These are phyloP conservation scores for Balamuthia mandrillaris DNA, from an alignment of 208 protist genomes.

Conservation along the genomic window DNA sequence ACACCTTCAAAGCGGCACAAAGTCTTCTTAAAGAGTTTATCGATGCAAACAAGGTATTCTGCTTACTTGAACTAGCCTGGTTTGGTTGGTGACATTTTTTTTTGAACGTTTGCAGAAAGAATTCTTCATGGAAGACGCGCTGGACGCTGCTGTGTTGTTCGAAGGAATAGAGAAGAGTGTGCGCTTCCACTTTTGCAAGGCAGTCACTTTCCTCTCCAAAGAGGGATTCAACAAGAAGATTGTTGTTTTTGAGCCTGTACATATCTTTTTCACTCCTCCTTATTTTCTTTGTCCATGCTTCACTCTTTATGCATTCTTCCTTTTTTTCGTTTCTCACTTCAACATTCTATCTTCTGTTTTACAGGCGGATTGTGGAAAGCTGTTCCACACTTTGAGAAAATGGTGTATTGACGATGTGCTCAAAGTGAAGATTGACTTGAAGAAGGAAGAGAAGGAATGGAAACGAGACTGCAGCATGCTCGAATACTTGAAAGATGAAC, in stretches of 20 bases:
- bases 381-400: neutral
- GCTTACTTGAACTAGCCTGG: neutral
- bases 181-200: slow-evolving; percentile 21
- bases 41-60: neutral
- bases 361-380: neutral
- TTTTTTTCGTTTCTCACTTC: too few relatives aligned
- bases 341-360: too few relatives aligned
- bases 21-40: slow-evolving; percentile 24
- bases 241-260: slow-evolving; percentile 14
- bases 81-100: neutral
- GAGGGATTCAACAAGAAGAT: neutral
- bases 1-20: neutral
- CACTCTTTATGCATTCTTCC: too few relatives aligned
- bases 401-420: slow-evolving; percentile 21
- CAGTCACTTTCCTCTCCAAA: neutral
- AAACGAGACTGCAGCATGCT: too few relatives aligned
- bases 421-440: slow-evolving; percentile 26
- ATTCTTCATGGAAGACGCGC: slow-evolving; percentile 2
- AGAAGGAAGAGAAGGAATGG: slow-evolving; percentile 44
- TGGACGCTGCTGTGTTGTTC: slow-evolving; percentile 1
- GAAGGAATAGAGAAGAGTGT: neutral
- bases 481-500: neutral
- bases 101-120: neutral
- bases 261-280: too few relatives aligned
- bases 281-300: too few relatives aligned